Conservation (phyloP, 352 stramenopile species). For the Globisporangium nunn region DNA sequence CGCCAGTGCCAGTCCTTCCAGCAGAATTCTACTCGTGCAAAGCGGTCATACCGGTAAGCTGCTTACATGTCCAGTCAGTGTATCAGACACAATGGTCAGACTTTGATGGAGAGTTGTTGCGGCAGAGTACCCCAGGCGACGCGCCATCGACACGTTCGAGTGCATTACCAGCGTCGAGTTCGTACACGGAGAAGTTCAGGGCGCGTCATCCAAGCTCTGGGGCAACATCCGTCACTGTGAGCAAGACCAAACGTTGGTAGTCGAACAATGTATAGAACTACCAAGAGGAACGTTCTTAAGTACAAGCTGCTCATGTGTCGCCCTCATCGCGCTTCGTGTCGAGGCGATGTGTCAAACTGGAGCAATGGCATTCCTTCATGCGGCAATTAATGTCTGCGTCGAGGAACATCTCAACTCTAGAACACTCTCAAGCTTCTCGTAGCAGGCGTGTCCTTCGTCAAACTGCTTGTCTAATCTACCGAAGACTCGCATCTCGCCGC, state of each 20-base stretch:
- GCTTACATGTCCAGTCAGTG: not conserved
- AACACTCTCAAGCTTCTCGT: too few species aligned
- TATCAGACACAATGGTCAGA: too few species aligned
- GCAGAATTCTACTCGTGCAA: slow-evolving; percentile 44
- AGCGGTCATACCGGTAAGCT: slow-evolving; percentile 33
- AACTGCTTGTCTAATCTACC: slow-evolving; percentile 1
- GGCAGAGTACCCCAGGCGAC: not conserved
- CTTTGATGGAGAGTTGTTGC: not conserved
- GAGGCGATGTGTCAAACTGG: too few species aligned
- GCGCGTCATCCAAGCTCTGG: slow-evolving; percentile 8
- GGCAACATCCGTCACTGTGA: not conserved
- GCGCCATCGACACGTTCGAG: not conserved
- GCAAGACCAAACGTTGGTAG: not conserved
- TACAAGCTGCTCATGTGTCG: too few species aligned
- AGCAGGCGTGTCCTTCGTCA: not conserved
- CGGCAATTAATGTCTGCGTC: too few species aligned
- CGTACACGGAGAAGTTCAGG: slow-evolving; percentile 30
- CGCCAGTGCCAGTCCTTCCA: slow-evolving; percentile 49
- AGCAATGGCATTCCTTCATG: too few species aligned
- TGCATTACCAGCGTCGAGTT: slow-evolving; percentile 6
- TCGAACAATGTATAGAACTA: too few species aligned
- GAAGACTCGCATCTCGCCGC: slow-evolving; percentile 5
- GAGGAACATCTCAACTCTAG: not conserved
- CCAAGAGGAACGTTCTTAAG: too few species aligned
- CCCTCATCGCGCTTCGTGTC: too few species aligned